These are phyloP conservation scores for Agaricus blazei DNA, from an alignment of 768 basidiomycete genomes.

Conservation along the genomic window DNA sequence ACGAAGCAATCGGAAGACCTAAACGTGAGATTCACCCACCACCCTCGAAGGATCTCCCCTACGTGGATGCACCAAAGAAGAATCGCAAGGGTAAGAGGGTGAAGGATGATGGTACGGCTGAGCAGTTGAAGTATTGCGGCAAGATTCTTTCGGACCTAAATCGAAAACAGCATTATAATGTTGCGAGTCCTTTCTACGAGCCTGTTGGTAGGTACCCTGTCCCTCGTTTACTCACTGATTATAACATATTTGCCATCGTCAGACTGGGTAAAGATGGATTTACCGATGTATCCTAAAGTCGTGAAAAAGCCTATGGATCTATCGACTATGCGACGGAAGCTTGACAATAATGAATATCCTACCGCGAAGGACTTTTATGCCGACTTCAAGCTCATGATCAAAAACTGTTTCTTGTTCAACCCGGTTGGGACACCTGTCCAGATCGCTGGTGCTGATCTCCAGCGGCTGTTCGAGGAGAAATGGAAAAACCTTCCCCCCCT, in stretches of 20 bases:
- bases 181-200: constrained; percentile 85
- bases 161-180: constrained; percentile 68
- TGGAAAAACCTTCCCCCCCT: constrained; percentile 76
- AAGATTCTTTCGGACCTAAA: constrained; percentile 73
- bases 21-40: constrained; percentile 98
- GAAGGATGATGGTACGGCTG: constrained; percentile 64
- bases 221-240: constrained; percentile 2
- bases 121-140: constrained; percentile 81
- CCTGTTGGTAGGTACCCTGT: constrained; percentile 73
- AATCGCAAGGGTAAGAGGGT: constrained; percentile 53
- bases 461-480: constrained; percentile 87
- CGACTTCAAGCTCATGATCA: constrained; percentile 93
- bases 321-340: constrained; percentile 79
- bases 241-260: constrained; percentile 9
- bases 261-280: constrained; percentile 76
- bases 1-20: constrained; percentile 63
- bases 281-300: constrained; percentile 83
- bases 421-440: constrained; percentile 85
- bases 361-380: constrained; percentile 79
- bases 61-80: constrained; percentile 73
- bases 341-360: constrained; percentile 72
- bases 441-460: constrained; percentile 79
- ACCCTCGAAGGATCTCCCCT: constrained; percentile 84
- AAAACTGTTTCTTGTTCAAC: constrained; percentile 92
- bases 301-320: constrained; percentile 97